These are phyloP conservation scores for Cryphonectria japonica DNA, from an alignment of 2,329 filamentous ascomycete species.

Conservation along the genomic window DNA sequence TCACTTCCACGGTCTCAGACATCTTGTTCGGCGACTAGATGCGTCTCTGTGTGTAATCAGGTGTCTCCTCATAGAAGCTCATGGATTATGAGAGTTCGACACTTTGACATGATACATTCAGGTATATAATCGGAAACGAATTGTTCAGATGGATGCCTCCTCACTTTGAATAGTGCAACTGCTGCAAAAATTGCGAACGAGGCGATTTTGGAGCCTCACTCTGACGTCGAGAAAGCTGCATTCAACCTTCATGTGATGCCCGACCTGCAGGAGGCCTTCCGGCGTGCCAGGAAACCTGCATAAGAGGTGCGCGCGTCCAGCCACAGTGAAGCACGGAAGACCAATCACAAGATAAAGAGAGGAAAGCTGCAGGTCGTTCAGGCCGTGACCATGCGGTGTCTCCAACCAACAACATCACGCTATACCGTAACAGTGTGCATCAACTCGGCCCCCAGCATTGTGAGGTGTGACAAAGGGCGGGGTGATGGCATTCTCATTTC, in stretches of 20 bases:
- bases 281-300: not conserved
- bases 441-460: not conserved
- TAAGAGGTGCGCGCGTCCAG: not conserved
- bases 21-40: not conserved
- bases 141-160: not conserved
- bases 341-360: too few species aligned
- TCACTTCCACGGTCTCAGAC: not conserved
- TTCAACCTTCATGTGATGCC: not conserved
- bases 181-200: not conserved
- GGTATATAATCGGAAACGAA: not conserved
- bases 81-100: too few species aligned
- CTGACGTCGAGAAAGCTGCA: not conserved
- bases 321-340: not conserved
- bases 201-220: not conserved
- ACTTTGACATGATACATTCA: not conserved
- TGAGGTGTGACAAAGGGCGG: not conserved
- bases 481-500: not conserved
- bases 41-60: not conserved
- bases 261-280: not conserved
- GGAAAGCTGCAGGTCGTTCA: too few species aligned
- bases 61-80: not conserved
- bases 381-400: not conserved
- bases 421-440: not conserved
- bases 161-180: not conserved
- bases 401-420: not conserved